Evolutionary conservation across 2,329 filamentous ascomycete genomes (phyloP).

Genomic region (Westerdykella sp.): DNA sequence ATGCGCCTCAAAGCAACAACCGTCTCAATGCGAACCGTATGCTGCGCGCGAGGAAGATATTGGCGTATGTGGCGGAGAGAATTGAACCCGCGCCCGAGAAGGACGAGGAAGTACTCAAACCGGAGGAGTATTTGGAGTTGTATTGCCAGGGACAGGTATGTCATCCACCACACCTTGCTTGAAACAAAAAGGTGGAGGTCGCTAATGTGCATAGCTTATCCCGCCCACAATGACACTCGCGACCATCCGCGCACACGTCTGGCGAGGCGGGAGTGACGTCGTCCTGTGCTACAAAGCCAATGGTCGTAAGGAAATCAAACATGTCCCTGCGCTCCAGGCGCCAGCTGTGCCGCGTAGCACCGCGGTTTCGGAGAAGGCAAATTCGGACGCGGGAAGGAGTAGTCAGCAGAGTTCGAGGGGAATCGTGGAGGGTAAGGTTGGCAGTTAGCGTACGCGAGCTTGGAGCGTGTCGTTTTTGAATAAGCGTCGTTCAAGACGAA

Average conservation of each 20-base stretch:
- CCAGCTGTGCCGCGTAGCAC: constrained; percentile 12
- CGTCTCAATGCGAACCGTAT: constrained; percentile 94
- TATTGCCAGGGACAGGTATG: constrained; percentile 89
- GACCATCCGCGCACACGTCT: constrained; percentile 83
- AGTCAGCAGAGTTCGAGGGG: constrained; percentile 18
- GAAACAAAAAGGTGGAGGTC: neutral
- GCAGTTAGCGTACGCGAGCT: too few relatives aligned
- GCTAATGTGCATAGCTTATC: constrained; percentile 46
- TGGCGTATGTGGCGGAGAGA: constrained; percentile 84
- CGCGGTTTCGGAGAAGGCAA: constrained; percentile 22
- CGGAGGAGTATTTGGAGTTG: constrained; percentile 90
- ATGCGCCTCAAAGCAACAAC: constrained; percentile 56
- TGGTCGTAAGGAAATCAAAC: constrained; percentile 61
- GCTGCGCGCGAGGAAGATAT: constrained; percentile 90
- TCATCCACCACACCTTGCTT: constrained; percentile 9
- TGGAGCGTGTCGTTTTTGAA: neutral
- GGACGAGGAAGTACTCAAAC: constrained; percentile 53
- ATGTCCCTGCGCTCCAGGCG: constrained; percentile 7
- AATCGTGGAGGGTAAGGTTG: constrained; percentile 12
- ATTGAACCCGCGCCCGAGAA: constrained; percentile 64
- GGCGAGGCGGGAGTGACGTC: constrained; percentile 93
- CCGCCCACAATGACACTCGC: constrained; percentile 85
- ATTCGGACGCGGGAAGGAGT: constrained; percentile 24
- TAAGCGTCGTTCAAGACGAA: neutral
- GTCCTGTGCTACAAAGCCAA: constrained; percentile 87